phyloP scores from a whole-genome alignment of 2,329 filamentous ascomycete genomes.

The Ilyonectria sp. region DNA sequence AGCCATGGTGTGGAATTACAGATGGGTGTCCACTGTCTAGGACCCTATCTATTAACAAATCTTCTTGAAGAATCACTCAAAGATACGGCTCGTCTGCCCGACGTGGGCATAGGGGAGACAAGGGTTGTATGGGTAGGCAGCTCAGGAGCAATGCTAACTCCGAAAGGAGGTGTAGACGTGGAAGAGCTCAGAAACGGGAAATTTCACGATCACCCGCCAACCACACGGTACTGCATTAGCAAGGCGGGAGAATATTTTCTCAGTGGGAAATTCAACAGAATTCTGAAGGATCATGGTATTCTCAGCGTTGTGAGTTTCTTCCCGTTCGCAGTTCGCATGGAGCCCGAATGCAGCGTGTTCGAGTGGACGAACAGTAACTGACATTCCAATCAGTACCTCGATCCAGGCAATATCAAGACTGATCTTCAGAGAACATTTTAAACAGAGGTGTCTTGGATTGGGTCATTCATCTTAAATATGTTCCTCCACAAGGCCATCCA shows the following conservation, averaged over 20 bases:
- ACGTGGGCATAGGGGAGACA: neutral
- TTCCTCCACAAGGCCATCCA: conserved; percentile 22
- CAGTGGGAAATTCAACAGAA: conserved; percentile 19
- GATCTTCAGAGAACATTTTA: conserved; percentile 18
- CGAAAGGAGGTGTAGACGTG: conserved; percentile 16
- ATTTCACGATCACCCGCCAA: conserved; percentile 11
- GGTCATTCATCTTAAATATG: neutral
- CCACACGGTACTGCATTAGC: conserved; percentile 11
- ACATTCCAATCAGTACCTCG: conserved; percentile 8
- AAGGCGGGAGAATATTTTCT: conserved; percentile 25
- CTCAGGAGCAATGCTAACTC: conserved; percentile 9
- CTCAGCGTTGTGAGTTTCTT: conserved; percentile 17
- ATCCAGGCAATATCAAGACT: conserved; percentile 21
- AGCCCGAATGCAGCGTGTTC: neutral
- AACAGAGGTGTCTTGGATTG: conserved; percentile 14
- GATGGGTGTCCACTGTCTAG: conserved; percentile 20
- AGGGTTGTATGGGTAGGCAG: conserved; percentile 23
- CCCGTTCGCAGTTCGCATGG: neutral
- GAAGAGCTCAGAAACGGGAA: conserved; percentile 12
- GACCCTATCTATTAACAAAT: conserved; percentile 15
- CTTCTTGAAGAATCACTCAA: conserved; percentile 1
- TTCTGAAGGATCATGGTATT: conserved; percentile 4
- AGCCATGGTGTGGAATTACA: conserved; percentile 18
- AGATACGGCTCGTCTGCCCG: conserved; percentile 2
- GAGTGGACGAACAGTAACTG: neutral